Percentiles rank a stretch among this genome's conserved stretches.
phyloP scores from a whole-genome alignment of 495 filamentous ascomycete species.

The Hyaloscypha variabilis region DNA sequence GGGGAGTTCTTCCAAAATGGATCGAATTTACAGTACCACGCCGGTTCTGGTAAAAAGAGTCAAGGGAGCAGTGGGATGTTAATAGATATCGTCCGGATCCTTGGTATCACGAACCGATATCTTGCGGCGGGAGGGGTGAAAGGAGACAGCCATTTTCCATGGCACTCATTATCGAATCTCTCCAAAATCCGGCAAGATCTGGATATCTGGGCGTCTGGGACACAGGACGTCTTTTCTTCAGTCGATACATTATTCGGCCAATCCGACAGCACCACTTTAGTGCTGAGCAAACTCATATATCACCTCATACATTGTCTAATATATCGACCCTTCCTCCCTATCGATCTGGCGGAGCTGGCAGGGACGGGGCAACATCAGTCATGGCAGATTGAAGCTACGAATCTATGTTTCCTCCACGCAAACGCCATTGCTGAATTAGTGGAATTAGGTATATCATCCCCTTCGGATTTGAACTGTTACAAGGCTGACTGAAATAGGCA shows the following conservation, averaged over 20 bases:
- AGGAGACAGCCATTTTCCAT: slow-evolving; percentile 85
- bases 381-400: slow-evolving; percentile 88
- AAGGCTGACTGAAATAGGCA: slow-evolving; percentile 19
- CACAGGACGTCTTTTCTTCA: slow-evolving; percentile 68
- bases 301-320: slow-evolving; percentile 84
- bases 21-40: slow-evolving; percentile 35
- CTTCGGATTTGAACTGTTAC: slow-evolving; percentile 24
- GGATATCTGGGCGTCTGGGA: slow-evolving; percentile 81
- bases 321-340: slow-evolving; percentile 82
- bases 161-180: slow-evolving; percentile 81
- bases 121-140: slow-evolving; percentile 83
- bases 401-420: slow-evolving; percentile 83
- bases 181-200: slow-evolving; percentile 85
- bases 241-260: slow-evolving; percentile 70
- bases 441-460: slow-evolving; percentile 56
- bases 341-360: slow-evolving; percentile 76
- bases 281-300: slow-evolving; percentile 82
- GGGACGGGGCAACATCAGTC: slow-evolving; percentile 83
- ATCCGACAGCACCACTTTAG: slow-evolving; percentile 72
- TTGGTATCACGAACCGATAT: slow-evolving; percentile 83
- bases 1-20: slow-evolving; percentile 74
- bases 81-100: slow-evolving; percentile 79
- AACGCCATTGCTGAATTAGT: slow-evolving; percentile 86
- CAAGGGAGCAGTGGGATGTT: slow-evolving; percentile 70
- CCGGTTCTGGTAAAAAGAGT: slow-evolving; percentile 62